Evolutionary conservation across 345 rosid genomes (phyloP), one percentile per base, ranked within the genome.

Genomic region (Firmiana major): DNA sequence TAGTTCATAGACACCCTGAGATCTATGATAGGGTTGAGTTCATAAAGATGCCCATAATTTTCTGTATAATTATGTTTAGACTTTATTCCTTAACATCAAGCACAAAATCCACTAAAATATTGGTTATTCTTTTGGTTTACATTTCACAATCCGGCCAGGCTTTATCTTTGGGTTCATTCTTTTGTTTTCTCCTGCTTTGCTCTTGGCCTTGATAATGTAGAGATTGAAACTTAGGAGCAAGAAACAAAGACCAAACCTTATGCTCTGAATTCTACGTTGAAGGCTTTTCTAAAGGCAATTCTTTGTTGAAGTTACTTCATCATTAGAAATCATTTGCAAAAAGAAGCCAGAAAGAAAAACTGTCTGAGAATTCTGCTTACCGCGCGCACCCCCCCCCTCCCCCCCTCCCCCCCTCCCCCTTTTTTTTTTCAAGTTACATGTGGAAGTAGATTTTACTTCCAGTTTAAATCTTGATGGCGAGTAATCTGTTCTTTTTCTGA

Each of bases 401-500:
- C n/a, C n/a, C n/a, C n/a, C n/a, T n/a, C n/a, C n/a, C n/a, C n/a
- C n/a, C n/a, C n/a, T n/a, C n/a, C 19, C 28, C 40, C 6, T 28
- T 51, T 21, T 2, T 11, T 17, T 62, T 26, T 9, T 5, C 53
- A 46, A 43, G 19, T 73, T 19, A 19, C 31, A 77, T 66, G 4
- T 73, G 15, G 24, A 28, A 77, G 15, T 65, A 36, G 21, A 0
- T 48, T 38, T 74, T 21, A 19, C 22, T 38, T 67, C 19, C 46
- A 8, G 22, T 21, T 21, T 53, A 28, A 38, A 24, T 63, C 49
- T 11, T 40, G 10, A 54, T 57, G 15, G 71, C 19, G 28, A 57
- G 36, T 70, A 71, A 63, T 55, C 31, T 77, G 21, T 59, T 78
- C 2, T 74, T 76, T 75, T 19, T 58, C 45, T 58, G 19, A 53